A percentile compares a stretch with the other conserved stretches of the same genome.
phyloP scores from a whole-genome alignment of 441 rosid species.

The Flueggea neowawraea region DNA sequence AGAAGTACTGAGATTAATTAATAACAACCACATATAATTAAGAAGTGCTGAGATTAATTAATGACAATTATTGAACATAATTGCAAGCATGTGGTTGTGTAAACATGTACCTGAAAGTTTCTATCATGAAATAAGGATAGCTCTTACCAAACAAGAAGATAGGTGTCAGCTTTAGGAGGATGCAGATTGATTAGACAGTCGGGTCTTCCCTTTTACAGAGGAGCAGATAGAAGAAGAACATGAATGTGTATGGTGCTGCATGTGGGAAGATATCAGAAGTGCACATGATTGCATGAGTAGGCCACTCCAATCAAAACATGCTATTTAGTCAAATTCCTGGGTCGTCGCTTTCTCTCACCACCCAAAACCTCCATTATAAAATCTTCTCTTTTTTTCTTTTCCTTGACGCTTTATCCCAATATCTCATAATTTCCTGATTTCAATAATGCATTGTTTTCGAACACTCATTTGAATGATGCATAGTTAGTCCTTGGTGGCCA shows the following conservation, averaged over 20 bases:
- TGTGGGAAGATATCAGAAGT: conserved; percentile 42
- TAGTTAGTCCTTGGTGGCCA: not conserved
- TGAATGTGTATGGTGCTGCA: conserved; percentile 39
- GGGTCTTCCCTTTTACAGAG: conserved; percentile 23
- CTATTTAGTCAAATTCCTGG: conserved; percentile 9
- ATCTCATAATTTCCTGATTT: conserved; percentile 9
- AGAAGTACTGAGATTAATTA: too few relatives aligned
- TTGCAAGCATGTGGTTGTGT: too few relatives aligned
- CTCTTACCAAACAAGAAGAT: too few relatives aligned
- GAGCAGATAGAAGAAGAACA: conserved; percentile 28
- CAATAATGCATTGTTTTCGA: conserved; percentile 1
- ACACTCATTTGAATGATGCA: not conserved
- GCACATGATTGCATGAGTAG: conserved; percentile 48
- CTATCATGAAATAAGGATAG: too few relatives aligned
- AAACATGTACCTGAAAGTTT: too few relatives aligned
- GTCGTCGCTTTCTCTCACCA: too few relatives aligned
- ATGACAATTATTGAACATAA: too few relatives aligned
- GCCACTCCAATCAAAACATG: conserved; percentile 10
- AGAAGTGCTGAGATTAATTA: too few relatives aligned
- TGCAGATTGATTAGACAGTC: too few relatives aligned
- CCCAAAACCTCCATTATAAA: too few relatives aligned
- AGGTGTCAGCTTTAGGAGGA: not conserved
- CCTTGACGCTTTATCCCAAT: conserved; percentile 4
- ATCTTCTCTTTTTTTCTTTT: not conserved
- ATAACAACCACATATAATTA: too few relatives aligned